A percentile compares a stretch with the other conserved stretches of the same genome.
These are phyloP conservation scores for Chloromonas sp. DNA, from an alignment of 163 green algal genomes.

Conservation along the genomic window DNA sequence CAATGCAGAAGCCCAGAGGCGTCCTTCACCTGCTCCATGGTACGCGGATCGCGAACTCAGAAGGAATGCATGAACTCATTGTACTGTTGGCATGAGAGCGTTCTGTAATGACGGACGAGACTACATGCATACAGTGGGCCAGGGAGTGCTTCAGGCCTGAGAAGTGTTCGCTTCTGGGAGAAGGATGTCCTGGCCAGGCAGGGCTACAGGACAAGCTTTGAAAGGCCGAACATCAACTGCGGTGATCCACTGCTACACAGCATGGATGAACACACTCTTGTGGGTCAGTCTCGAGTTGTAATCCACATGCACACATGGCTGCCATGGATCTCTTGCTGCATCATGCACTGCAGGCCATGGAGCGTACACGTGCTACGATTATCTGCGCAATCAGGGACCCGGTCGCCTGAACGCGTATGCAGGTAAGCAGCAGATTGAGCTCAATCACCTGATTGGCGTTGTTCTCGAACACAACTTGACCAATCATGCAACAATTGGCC, in stretches of 20 bases:
- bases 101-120: no score
- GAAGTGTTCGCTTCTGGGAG: background rate
- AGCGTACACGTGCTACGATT: background rate
- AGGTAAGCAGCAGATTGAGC: no score
- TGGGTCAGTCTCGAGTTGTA: no score
- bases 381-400: background rate
- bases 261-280: no score
- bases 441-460: no score
- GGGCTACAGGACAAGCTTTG: background rate
- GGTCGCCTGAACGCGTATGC: background rate
- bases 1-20: background rate
- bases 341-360: background rate
- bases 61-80: no score
- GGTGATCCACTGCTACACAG: no score
- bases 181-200: background rate
- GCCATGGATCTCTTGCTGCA: background rate
- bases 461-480: no score
- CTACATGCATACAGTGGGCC: no score
- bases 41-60: background rate
- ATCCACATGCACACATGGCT: background rate
- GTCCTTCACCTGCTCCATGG: background rate
- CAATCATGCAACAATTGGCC: no score
- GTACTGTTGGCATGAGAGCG: no score
- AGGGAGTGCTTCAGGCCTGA: background rate
- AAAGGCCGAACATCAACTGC: background rate